Evolutionary conservation across 768 basidiomycete species (phyloP), one percentile per base, ranked within the genome.

Genomic region (Cubamyces sp.): DNA sequence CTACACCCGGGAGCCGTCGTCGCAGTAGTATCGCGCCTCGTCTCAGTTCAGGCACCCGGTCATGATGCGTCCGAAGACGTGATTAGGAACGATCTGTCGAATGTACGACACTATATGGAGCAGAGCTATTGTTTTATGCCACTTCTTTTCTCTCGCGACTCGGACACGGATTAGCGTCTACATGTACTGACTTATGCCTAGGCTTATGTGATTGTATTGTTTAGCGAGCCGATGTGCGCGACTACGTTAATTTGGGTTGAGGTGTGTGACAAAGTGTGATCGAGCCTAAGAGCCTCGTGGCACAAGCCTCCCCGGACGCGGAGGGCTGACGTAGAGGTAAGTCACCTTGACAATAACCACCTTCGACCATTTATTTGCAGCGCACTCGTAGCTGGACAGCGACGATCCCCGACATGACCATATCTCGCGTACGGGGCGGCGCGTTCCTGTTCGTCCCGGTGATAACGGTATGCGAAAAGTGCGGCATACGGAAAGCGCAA

Each of bases 1-100:
- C 73, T 19, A 68, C 69, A 21, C 68, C 68, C 47, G 60, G 52
- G 14, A 56, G 59, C 52, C 62, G 66, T 40, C 61, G 66, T 5
- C 55, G 62, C 16, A 64, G 54, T 50, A 60, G 55, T 23, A 54
- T 64, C 45, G 63, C 49, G 8, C 53, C 54, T 21, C 63, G 49
- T 19, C 25, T 21, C 48, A 56, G 42, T 28, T 37, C 40, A 45
- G 45, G 39, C 40, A 63, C 37, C 39, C 46, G n/a, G 15, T 23
- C 28, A 28, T 57, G 43, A 52, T 30, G 11, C 16, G 23, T 11
- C 16, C 46, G 34, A 47, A 23, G 48, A 21, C 21, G 25, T 25
- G 28, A 26, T 50, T 62, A 55, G 55, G 61, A 47, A 57, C 14
- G 30, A 19, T 4, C 46, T 12, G 28, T 23, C 8, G 34, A 42